Base-by-base conservation (phyloP, 2,329 filamentous ascomycete species). In the Botrytis paeoniae region DNA sequence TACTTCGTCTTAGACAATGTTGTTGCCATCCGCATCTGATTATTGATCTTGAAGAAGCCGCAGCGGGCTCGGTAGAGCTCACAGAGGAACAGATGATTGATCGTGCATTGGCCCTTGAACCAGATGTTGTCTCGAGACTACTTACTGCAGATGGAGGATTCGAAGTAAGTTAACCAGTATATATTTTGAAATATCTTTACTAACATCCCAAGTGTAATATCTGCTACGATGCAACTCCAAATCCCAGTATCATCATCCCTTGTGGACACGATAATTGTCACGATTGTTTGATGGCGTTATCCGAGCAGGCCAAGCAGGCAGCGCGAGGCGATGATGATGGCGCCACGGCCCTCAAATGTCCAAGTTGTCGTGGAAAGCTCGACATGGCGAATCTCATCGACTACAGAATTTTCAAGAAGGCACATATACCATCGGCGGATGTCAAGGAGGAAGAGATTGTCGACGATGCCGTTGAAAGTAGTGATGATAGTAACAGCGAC, bases 221-320 rank as follows among this genome's bases (percentile, higher is more conserved):
- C 32, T 97, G 94, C 80, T 91, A 92, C 73, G 94, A 97, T 78
- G 89, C 86, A 3, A 89, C 91, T 10, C 85, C 87, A 22, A 94
- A 95, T 75, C 92, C 93, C 0, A 88, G 88, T 4, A 93, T 97
- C 75, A 91, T 95, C 81, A 85, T 93, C 69, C 93, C 93, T 1
- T 97, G 94, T 79, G 94, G 94, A 2, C 94, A 97, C 79, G 89
- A 91, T 74, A 89, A 90, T 37, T 97, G 94, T 81, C 84, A 87
- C 1, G 91, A 94, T 75, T 97, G 94, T 80, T 90, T 96, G 74
- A 86, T 89, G 9, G 89, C 87, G 71, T 86, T 97, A 64, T 86
- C 86, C 0, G 92, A 93, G 75, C 89, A 83, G 60, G 82, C 90
- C 5, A 82, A 85, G 2, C 83, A 85, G 61, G 82, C 90, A 5